These are phyloP conservation scores for Colletotrichum tropicale DNA, from an alignment of 2,329 filamentous ascomycete species.

Conservation along the genomic window DNA sequence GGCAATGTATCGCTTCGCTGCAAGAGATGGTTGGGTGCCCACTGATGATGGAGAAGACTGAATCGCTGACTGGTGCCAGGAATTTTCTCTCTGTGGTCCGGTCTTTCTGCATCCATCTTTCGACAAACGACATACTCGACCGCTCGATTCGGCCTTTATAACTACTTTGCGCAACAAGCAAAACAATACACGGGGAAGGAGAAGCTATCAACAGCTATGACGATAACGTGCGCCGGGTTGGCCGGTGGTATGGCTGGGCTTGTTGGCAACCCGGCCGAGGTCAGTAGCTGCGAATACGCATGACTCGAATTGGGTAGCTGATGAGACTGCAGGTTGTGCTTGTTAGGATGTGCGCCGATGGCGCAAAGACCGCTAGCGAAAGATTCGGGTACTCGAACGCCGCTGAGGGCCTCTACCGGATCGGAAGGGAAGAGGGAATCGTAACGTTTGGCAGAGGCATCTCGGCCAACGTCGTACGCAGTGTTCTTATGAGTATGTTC, in stretches of 20 bases:
- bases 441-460: constrained; percentile 41
- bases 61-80: constrained; percentile 26
- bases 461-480: constrained; percentile 43
- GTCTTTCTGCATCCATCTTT: constrained; percentile 47
- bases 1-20: constrained; percentile 40
- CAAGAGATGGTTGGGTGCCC: constrained; percentile 37
- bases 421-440: constrained; percentile 42
- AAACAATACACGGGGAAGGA: constrained; percentile 29
- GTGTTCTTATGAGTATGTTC: constrained; percentile 48
- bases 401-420: constrained; percentile 34
- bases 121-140: constrained; percentile 50
- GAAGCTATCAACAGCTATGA: constrained; percentile 34
- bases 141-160: constrained; percentile 47
- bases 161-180: constrained; percentile 33
- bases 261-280: constrained; percentile 50
- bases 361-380: constrained; percentile 38
- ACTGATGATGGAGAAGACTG: not conserved
- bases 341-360: constrained; percentile 51
- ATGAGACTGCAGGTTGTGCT: constrained; percentile 34
- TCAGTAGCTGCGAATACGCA: not conserved
- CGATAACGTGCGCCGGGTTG: constrained; percentile 42
- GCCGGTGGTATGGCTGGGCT: constrained; percentile 46
- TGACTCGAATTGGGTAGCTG: not conserved
- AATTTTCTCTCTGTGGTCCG: constrained; percentile 45
- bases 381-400: constrained; percentile 44